Base-by-base conservation (phyloP, 1,139 yeast genomes). In the Zygoascus hellenicus region DNA sequence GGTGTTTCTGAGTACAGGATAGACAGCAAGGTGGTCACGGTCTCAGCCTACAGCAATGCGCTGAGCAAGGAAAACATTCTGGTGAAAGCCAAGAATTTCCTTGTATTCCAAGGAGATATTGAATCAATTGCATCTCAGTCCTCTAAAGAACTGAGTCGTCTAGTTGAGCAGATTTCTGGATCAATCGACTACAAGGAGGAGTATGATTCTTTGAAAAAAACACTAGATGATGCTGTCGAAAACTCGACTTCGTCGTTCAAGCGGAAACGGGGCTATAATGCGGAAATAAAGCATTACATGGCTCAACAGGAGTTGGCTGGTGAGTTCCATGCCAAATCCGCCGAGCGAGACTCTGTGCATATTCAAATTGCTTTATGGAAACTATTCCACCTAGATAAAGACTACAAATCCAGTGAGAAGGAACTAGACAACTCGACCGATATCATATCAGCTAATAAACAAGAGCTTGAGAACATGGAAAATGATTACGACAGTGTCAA, bases 41-140 rank as follows among this genome's bases (percentile, higher is more conserved):
- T 83, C 3, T 67, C 74, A 38, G 83, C 82, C 54, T 92, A 90
- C 61, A 65, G 83, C 0, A 71, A 73, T 44, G 72, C 80, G 1
- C 72, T 94, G 59, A 86, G 84, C 55, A 71, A 72, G n/a, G 95
- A 90, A 61, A 86, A 87, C 58, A 89, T 94, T 50, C 69, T 90
- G 53, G 84, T 89, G 54, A 87, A 86, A 61, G 97, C 97, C 1
- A 78, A 90, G 59, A 90, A 94, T 64, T 92, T 92, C 61, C 69
- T 92, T 53, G 97, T 94, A 13, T 90, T 92, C 63, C 98, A 92
- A 69, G 98, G 98, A 48, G 97, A 92, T 62, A 95, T 92, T 42
- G 98, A 92, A 63, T 84, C 83, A 56, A 82, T 92, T 45, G 98
- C 98, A 0, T 77, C 95, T 1, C 96, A 90, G 62, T 80, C 92